Evolutionary conservation across 2,329 filamentous ascomycete species (phyloP).

Genomic region (Ustilaginoidea virens): DNA sequence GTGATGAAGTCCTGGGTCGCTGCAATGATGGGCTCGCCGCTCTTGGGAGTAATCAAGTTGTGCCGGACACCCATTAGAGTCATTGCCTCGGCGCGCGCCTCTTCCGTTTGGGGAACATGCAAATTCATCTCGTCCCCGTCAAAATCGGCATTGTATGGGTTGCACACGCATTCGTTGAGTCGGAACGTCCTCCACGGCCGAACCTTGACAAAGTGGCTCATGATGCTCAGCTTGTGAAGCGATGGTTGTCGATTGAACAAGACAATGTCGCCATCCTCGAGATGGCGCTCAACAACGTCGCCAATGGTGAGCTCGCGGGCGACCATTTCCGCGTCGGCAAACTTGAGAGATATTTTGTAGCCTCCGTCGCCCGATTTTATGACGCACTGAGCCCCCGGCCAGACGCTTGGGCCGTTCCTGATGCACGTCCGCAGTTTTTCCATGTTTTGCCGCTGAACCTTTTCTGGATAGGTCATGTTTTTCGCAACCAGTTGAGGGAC

Average conservation of each 20-base stretch:
- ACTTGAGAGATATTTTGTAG: slow-evolving; percentile 60
- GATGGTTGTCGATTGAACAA: slow-evolving; percentile 97
- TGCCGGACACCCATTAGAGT: slow-evolving; percentile 97
- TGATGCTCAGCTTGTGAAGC: slow-evolving; percentile 95
- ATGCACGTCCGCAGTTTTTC: slow-evolving; percentile 64
- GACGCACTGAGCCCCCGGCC: slow-evolving; percentile 79
- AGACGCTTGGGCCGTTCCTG: slow-evolving; percentile 57
- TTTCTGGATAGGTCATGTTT: slow-evolving; percentile 90
- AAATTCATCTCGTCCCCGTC: slow-evolving; percentile 99
- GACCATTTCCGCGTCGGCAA: slow-evolving; percentile 53
- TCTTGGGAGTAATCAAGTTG: slow-evolving; percentile 90
- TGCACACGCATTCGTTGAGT: slow-evolving; percentile 95
- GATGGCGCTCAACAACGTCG: slow-evolving; percentile 83
- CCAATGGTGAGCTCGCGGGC: slow-evolving; percentile 65
- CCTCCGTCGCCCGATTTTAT: slow-evolving; percentile 52
- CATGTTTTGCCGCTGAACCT: slow-evolving; percentile 72
- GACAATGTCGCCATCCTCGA: slow-evolving; percentile 90
- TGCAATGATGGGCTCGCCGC: slow-evolving; percentile 93
- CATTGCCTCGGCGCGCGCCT: slow-evolving; percentile 87
- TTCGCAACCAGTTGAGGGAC: slow-evolving; percentile 85
- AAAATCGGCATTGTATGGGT: slow-evolving; percentile 97
- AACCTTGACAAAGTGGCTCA: slow-evolving; percentile 87
- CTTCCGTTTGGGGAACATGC: slow-evolving; percentile 94
- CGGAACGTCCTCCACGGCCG: slow-evolving; percentile 92
- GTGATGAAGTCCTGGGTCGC: slow-evolving; percentile 99